These are phyloP conservation scores for Helicocarpus griseus DNA, from an alignment of 2,329 filamentous ascomycete genomes.

Conservation along the genomic window DNA sequence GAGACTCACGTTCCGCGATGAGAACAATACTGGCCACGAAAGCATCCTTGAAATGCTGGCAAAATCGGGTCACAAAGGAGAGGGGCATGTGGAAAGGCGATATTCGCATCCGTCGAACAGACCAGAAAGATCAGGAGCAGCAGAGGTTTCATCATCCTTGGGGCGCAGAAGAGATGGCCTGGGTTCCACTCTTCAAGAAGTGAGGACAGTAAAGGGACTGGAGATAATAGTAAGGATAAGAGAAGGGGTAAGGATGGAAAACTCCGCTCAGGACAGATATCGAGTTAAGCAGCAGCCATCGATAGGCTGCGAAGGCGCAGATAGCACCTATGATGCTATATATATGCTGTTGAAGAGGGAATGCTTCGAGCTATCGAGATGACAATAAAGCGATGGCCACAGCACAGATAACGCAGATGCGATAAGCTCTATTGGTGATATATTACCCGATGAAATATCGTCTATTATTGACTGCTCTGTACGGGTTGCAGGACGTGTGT, in stretches of 20 bases:
- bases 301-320: neutral
- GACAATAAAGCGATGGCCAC: neutral
- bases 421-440: neutral
- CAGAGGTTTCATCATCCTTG: conserved; percentile 9
- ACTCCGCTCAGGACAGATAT: neutral
- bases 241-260: neutral
- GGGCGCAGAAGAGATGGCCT: neutral
- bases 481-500: too few species aligned
- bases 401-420: neutral
- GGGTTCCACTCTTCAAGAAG: neutral
- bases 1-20: conserved; percentile 6
- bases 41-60: conserved; percentile 8
- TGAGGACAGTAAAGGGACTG: neutral
- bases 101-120: conserved; percentile 2
- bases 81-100: conserved; percentile 2
- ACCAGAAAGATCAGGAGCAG: neutral
- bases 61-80: conserved; percentile 8
- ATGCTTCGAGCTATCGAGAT: neutral
- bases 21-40: conserved; percentile 10
- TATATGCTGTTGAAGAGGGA: neutral
- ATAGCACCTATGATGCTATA: neutral
- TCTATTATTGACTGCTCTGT: too few species aligned
- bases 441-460: too few species aligned
- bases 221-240: neutral
- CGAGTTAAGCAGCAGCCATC: neutral